Base-by-base conservation (phyloP, 2,329 filamentous ascomycete species). In the Chaetomium strumarium region DNA sequence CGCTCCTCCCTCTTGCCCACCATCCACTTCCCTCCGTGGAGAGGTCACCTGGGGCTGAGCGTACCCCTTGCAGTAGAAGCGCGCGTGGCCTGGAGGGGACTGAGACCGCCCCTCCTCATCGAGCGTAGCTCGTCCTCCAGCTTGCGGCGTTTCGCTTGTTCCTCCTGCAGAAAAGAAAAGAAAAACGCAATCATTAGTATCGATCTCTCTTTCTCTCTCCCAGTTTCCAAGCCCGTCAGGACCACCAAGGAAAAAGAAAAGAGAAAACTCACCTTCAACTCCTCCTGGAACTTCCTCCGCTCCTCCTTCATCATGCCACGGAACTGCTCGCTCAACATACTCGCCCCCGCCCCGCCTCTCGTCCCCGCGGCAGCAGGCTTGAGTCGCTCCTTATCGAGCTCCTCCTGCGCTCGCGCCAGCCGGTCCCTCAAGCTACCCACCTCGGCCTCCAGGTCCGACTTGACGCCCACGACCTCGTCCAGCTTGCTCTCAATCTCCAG, bases 251-350 rank as follows among this genome's bases (percentile, higher is more conserved):
- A 24, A 45, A 19, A 29, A 13, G 20, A 16, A 42, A 30, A 37
- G 36, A 41, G 16, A 42, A 24, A 52, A 61, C 75, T 62, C 64
- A 78, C 76, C 68, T 68, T 71, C 38, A 80, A 62, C 53, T 78
- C 77, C 57, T 79, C 76, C 57, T 79, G 76, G 68, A 78, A 79
- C 66, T 74, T 78, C 70, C 73, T 78, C 58, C 77, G 72, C 68
- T 80, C 77, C 63, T 78, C 76, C 60, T 77, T 74, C 77, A 80
- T 79, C 19, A 75, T 78, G 8, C 72, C 68, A 44, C 77, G 66
- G 67, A 80, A 80, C 66, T 79, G 77, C 67, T 80, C 77, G 62
- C 77, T 80, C 57, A 80, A 68, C 71, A 79, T 72, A 9, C 70
- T 70, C 12, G 77, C 76, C 2, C 77, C 77, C 0, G 70, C 69